Evolutionary conservation across 108 stramenopile genomes (phyloP).

Genomic region (Discostella pseudostelligera): DNA sequence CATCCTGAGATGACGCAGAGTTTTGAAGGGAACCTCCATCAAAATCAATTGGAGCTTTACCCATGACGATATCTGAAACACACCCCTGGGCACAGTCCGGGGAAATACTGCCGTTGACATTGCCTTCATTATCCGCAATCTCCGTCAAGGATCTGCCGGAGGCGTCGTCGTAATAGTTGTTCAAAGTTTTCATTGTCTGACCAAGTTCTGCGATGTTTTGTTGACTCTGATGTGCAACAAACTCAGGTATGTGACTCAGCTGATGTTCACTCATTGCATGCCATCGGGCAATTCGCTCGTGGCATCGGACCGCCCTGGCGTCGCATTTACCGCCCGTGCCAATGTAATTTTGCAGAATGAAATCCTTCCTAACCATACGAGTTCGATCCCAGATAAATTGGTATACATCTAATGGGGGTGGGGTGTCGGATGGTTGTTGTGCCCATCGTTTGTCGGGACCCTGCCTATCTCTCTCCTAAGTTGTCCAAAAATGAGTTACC

Average conservation of each 20-base stretch:
- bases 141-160: slow-evolving; percentile 64
- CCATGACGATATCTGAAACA: slow-evolving; percentile 57
- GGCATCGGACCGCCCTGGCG: slow-evolving; percentile 78
- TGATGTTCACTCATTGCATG: slow-evolving; percentile 90
- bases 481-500: background rate
- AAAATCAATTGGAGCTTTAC: slow-evolving; percentile 65
- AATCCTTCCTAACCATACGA: slow-evolving; percentile 87
- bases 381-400: slow-evolving; percentile 91
- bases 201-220: slow-evolving; percentile 89
- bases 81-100: slow-evolving; percentile 60
- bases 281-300: slow-evolving; percentile 90
- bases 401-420: slow-evolving; percentile 83
- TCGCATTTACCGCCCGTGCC: slow-evolving; percentile 84
- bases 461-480: slow-evolving; percentile 83
- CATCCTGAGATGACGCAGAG: slow-evolving; percentile 26
- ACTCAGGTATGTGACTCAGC: slow-evolving; percentile 81
- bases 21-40: slow-evolving; percentile 68
- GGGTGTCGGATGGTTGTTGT: slow-evolving; percentile 45
- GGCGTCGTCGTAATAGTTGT: slow-evolving; percentile 83
- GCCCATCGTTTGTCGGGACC: slow-evolving; percentile 76
- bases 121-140: slow-evolving; percentile 47
- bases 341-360: slow-evolving; percentile 88
- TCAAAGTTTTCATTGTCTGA: slow-evolving; percentile 87
- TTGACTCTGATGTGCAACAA: slow-evolving; percentile 80
- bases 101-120: slow-evolving; percentile 25